Evolutionary conservation across 148 eudicot species (phyloP).

Genomic region (Suaeda aralocaspica): DNA sequence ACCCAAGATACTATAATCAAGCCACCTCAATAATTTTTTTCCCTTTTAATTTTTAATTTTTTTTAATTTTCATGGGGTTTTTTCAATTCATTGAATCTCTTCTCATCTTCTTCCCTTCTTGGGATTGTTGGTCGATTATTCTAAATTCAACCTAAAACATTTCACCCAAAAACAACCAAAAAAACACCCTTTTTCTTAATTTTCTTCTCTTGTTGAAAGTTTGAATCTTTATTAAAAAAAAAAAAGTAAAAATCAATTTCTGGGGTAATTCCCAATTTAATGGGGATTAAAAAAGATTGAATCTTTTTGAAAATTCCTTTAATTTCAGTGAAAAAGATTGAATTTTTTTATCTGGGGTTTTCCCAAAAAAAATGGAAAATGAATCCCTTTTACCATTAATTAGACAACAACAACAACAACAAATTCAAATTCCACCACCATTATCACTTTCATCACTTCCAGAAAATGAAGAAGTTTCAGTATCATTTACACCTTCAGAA

Average conservation of each 20-base stretch:
- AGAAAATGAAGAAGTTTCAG: slow-evolving; percentile 54
- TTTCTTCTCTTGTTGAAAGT: not conserved
- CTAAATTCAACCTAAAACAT: not conserved
- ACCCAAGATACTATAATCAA: not conserved
- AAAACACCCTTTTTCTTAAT: not conserved
- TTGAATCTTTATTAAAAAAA: too few species aligned
- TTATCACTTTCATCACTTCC: slow-evolving; percentile 46
- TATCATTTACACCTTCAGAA: slow-evolving; percentile 55
- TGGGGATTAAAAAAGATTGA: too few species aligned
- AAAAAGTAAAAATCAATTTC: not conserved
- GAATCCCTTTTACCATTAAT: slow-evolving; percentile 58
- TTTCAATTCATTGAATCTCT: not conserved
- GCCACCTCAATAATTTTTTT: not conserved
- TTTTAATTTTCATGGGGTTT: not conserved
- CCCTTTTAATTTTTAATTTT: not conserved
- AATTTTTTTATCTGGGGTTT: not conserved
- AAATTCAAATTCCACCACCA: slow-evolving; percentile 36
- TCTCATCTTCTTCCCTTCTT: not conserved
- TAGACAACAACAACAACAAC: slow-evolving; percentile 33
- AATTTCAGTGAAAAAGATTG: not conserved
- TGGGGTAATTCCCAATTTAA: not conserved
- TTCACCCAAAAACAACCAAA: too few species aligned
- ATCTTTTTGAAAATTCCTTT: not conserved
- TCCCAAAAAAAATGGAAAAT: slow-evolving; percentile 42
- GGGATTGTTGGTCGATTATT: not conserved